A percentile compares a stretch with the other conserved stretches of the same genome.
phyloP scores from a whole-genome alignment of 108 stramenopile genomes.

The Skeletonema menzelii region DNA sequence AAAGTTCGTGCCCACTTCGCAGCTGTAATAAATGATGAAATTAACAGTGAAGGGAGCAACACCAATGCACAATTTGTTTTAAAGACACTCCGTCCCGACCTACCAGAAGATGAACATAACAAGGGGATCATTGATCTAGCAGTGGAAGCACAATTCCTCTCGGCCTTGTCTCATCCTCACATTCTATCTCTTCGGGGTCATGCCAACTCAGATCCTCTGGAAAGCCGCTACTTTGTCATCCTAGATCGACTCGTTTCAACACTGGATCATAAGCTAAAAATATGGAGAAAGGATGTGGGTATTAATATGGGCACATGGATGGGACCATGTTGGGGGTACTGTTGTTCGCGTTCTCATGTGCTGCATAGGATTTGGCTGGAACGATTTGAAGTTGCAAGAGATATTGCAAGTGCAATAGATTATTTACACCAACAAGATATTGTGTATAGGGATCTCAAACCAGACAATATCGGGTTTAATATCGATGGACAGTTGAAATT shows the following conservation, averaged over 20 bases:
- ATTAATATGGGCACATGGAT: slow-evolving; percentile 62
- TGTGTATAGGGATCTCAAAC: slow-evolving; percentile 74
- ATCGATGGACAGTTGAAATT: not conserved
- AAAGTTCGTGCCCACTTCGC: slow-evolving; percentile 56
- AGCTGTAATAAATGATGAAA: slow-evolving; percentile 43
- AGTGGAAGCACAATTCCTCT: slow-evolving; percentile 82
- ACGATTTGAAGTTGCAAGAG: slow-evolving; percentile 58
- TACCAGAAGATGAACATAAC: slow-evolving; percentile 78
- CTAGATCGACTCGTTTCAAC: slow-evolving; percentile 72
- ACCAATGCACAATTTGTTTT: slow-evolving; percentile 53
- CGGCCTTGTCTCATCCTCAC: slow-evolving; percentile 66
- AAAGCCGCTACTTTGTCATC: slow-evolving; percentile 79
- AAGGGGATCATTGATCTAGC: slow-evolving; percentile 89
- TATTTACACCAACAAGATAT: slow-evolving; percentile 76
- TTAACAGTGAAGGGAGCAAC: not conserved
- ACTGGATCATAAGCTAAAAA: slow-evolving; percentile 71
- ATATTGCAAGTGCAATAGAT: slow-evolving; percentile 77
- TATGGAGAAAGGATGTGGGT: slow-evolving; percentile 73
- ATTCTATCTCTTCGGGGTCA: slow-evolving; percentile 77
- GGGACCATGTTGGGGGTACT: slow-evolving; percentile 70
- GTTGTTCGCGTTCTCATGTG: slow-evolving; percentile 71
- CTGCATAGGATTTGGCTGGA: slow-evolving; percentile 81
- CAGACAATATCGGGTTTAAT: slow-evolving; percentile 4
- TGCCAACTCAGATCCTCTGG: slow-evolving; percentile 83
- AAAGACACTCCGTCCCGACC: slow-evolving; percentile 77